Evolutionary conservation across 345 rosid genomes (phyloP).

Genomic region (Passiflora organensis): DNA sequence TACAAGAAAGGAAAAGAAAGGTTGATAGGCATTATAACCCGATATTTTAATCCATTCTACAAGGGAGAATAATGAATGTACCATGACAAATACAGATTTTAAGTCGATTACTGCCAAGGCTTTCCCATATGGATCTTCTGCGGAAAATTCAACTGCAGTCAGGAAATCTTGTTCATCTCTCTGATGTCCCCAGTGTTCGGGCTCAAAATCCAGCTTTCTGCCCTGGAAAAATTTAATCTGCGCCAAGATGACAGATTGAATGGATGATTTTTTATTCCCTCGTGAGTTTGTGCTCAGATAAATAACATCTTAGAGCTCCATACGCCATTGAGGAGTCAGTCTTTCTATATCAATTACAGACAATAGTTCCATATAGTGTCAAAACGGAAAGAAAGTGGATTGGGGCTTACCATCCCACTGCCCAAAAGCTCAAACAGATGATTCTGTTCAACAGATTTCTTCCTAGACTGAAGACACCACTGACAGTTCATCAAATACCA

Average conservation of each 20-base stretch:
- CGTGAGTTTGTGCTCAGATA: constrained; percentile 4
- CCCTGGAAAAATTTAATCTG: constrained; percentile 66
- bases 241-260: constrained; percentile 22
- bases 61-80: constrained; percentile 20
- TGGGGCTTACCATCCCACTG: constrained; percentile 44
- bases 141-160: constrained; percentile 78
- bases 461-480: constrained; percentile 50
- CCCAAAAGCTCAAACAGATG: constrained; percentile 66
- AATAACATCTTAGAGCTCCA: no score
- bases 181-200: constrained; percentile 37
- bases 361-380: not conserved
- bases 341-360: no score
- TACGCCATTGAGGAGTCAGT: no score
- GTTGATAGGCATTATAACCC: not conserved
- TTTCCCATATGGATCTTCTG: constrained; percentile 72
- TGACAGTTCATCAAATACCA: constrained; percentile 73
- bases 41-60: no score
- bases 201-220: constrained; percentile 73
- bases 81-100: constrained; percentile 54
- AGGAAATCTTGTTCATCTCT: constrained; percentile 53
- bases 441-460: constrained; percentile 30
- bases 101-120: constrained; percentile 73
- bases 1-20: not conserved
- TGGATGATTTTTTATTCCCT: not conserved
- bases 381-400: constrained; percentile 11